Evolutionary conservation across 257 asterid genomes (phyloP).

Genomic region (Mentha longifolia): DNA sequence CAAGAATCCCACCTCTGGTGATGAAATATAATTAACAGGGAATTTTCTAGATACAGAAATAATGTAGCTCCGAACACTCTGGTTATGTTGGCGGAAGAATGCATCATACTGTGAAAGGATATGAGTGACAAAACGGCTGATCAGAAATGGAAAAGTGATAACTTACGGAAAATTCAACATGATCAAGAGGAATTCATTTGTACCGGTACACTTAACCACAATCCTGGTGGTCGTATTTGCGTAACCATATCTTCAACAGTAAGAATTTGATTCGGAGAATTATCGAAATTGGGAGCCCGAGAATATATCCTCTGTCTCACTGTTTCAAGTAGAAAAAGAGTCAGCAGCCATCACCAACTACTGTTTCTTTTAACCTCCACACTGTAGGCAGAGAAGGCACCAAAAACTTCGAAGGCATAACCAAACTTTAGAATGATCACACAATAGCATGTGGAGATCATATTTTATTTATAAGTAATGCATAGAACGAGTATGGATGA

Average conservation of each 20-base stretch:
- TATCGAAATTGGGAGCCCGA: conserved; percentile 61
- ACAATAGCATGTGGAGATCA: background rate
- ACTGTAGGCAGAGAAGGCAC: no score
- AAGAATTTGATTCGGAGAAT: conserved; percentile 44
- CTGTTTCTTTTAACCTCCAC: no score
- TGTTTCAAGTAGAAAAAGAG: conserved; percentile 43
- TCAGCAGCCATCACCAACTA: conserved; percentile 32
- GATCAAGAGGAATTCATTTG: background rate
- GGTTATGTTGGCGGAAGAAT: conserved; percentile 75
- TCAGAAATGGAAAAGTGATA: conserved; percentile 21
- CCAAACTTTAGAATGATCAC: background rate
- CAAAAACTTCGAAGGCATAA: conserved; percentile 20
- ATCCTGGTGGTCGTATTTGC: conserved; percentile 45
- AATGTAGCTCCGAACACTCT: conserved; percentile 73
- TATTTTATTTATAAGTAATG: background rate
- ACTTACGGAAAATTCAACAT: background rate
- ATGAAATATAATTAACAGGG: conserved; percentile 63
- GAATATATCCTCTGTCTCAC: conserved; percentile 67
- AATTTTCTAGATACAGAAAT: conserved; percentile 57
- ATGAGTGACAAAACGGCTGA: conserved; percentile 25
- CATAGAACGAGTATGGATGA: background rate
- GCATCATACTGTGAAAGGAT: conserved; percentile 62
- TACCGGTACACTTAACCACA: conserved; percentile 85
- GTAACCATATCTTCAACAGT: conserved; percentile 48
- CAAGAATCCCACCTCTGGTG: conserved; percentile 86